Evolutionary conservation across 495 filamentous ascomycete genomes (phyloP).

Genomic region (Penicillium diatomitis): DNA sequence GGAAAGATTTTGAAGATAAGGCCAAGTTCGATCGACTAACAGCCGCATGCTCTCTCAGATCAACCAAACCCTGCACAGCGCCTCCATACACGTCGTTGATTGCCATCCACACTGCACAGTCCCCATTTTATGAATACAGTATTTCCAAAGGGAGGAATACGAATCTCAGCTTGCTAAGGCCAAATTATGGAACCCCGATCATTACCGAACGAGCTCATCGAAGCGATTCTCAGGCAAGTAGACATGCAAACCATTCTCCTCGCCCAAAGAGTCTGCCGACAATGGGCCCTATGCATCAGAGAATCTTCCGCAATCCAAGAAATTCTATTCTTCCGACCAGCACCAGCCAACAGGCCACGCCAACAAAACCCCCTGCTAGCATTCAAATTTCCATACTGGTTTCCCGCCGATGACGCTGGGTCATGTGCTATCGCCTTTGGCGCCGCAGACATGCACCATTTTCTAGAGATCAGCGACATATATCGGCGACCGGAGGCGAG

Average conservation of each 20-base stretch:
- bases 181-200: neutral
- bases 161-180: neutral
- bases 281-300: neutral
- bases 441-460: conserved; percentile 1
- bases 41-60: no score
- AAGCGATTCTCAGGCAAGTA: neutral
- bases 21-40: no score
- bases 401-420: neutral
- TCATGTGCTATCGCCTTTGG: neutral
- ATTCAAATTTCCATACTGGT: conserved; percentile 4
- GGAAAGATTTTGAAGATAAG: no score
- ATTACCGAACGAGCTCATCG: neutral
- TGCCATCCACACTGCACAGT: no score
- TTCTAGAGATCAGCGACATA: neutral
- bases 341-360: neutral
- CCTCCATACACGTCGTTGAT: no score
- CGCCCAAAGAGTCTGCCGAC: neutral
- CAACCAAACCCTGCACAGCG: no score
- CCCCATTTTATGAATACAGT: no score
- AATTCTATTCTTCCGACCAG: neutral
- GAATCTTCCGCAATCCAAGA: neutral
- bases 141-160: no score
- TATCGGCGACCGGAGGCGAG: neutral
- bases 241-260: neutral
- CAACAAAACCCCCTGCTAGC: neutral